These are phyloP conservation scores for Rosa persica DNA, from an alignment of 306 rosid genomes.

Conservation along the genomic window DNA sequence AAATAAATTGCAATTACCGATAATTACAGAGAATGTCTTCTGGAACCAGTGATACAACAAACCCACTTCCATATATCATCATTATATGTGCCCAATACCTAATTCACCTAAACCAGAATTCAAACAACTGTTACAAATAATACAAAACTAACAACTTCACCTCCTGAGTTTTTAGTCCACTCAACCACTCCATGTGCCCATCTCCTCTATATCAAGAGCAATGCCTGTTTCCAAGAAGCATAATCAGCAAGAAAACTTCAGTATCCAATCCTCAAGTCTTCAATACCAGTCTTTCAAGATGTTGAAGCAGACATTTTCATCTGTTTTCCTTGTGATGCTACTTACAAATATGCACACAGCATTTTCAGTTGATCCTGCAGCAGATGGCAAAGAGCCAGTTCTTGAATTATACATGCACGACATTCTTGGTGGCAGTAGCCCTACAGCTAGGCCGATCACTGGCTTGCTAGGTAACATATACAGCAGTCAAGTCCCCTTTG, in stretches of 20 bases:
- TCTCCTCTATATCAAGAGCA: slow-evolving; percentile 19
- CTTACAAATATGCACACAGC: slow-evolving; percentile 29
- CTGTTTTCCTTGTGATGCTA: slow-evolving; percentile 35
- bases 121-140: background rate
- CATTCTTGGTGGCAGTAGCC: slow-evolving; percentile 81
- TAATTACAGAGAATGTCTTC: background rate
- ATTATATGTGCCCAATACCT: background rate
- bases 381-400: slow-evolving; percentile 50
- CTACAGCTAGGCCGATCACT: slow-evolving; percentile 83
- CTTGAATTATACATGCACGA: slow-evolving; percentile 91
- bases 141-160: slow-evolving; percentile 33
- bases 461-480: slow-evolving; percentile 87
- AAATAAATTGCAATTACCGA: background rate
- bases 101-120: slow-evolving; percentile 14
- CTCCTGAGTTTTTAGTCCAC: slow-evolving; percentile 14
- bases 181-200: slow-evolving; percentile 32
- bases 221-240: background rate
- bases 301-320: slow-evolving; percentile 28
- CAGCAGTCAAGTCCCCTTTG: slow-evolving; percentile 86
- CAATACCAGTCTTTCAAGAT: slow-evolving; percentile 25
- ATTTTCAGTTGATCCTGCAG: slow-evolving; percentile 45
- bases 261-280: background rate
- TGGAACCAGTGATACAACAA: slow-evolving; percentile 20
- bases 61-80: slow-evolving; percentile 18
- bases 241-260: background rate